Base-by-base conservation (phyloP, 352 stramenopile species). In the Phytopythium chamaehyphon region DNA sequence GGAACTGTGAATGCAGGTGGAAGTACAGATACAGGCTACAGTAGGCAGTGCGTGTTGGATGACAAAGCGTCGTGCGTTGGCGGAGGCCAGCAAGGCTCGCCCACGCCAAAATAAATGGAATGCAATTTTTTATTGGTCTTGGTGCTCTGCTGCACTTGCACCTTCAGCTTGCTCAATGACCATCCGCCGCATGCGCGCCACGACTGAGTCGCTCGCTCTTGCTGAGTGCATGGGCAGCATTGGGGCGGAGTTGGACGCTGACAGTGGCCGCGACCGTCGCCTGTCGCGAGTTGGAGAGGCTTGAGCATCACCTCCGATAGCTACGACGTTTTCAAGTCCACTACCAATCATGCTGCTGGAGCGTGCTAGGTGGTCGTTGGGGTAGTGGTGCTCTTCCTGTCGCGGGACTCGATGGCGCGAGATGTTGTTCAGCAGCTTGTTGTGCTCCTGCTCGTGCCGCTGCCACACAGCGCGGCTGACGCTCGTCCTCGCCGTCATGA, bases 401-500 rank as follows among this genome's bases (percentile, higher is more conserved):
- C 33, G 33, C 2, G n/a, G 46, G 21, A 55, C 65, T 12, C 53
- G 48, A 42, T 73, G 63, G 39, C 57, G 47, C n/a, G 76, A 85
- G 44, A 83, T 76, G 38, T 67, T 77, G 0, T 44, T 43, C 7
- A 65, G 59, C 18, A 87, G 37, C 40, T 72, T 69, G 28, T 44
- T 65, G 18, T 77, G 68, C 43, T 76, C 62, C 19, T 65, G 23
- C 55, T 83, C 73, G 36, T 85, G 59, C 7, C 61, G 49, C 8
- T 63, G 53, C 61, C 72, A 71, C 6, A 39, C 51, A 0, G 66
- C 55, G 9, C 71, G 58, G 52, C 71, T 80, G 42, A 85, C 63
- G 18, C 66, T 73, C 22, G 66, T 76, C 52, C 67, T 66, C 24
- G 69, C 62, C 12, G 56, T 59, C 39, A 84, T 57, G 26, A 85